A percentile compares a stretch with the other conserved stretches of the same genome.
Evolutionary conservation across 225 moss, liverwort and hornwort species (phyloP).

Genomic region (Lunularia cruciata): DNA sequence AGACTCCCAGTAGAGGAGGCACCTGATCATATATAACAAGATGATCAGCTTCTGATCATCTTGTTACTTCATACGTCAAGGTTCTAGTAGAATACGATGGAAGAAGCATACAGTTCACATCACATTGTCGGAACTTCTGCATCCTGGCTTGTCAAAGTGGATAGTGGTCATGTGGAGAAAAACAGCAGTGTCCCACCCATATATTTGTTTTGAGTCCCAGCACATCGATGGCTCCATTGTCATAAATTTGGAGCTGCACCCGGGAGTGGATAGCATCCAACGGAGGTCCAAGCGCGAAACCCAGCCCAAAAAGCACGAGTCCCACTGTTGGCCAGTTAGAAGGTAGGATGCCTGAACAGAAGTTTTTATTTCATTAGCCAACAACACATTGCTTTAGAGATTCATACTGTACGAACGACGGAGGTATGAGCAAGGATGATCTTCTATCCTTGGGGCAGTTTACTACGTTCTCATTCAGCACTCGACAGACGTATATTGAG

Average conservation of each 20-base stretch:
- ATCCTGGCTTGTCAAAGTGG: too few relatives aligned
- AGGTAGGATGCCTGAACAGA: slow-evolving; percentile 27
- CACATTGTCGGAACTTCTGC: not conserved
- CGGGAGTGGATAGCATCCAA: slow-evolving; percentile 94
- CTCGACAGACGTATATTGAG: too few relatives aligned
- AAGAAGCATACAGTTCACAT: not conserved
- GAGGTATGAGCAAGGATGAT: too few relatives aligned
- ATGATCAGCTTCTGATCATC: not conserved
- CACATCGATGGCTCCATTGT: slow-evolving; percentile 70
- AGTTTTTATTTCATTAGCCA: not conserved
- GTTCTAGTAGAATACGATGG: not conserved
- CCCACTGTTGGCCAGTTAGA: slow-evolving; percentile 64
- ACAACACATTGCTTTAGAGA: too few relatives aligned
- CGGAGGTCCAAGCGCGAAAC: slow-evolving; percentile 74
- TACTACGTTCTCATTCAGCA: too few relatives aligned
- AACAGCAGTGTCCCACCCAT: slow-evolving; percentile 48
- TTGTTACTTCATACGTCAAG: not conserved
- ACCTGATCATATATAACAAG: slow-evolving; percentile 51
- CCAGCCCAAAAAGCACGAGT: slow-evolving; percentile 62
- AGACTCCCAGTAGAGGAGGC: slow-evolving; percentile 84
- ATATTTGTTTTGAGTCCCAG: slow-evolving; percentile 82
- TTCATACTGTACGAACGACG: too few relatives aligned
- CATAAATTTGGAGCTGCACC: slow-evolving; percentile 86
- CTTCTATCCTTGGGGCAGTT: too few relatives aligned
- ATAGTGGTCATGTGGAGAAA: not conserved